A percentile compares a stretch with the other conserved stretches of the same genome.
These are phyloP conservation scores for Xylaria bambusicola DNA, from an alignment of 495 filamentous ascomycete species.

Conservation along the genomic window DNA sequence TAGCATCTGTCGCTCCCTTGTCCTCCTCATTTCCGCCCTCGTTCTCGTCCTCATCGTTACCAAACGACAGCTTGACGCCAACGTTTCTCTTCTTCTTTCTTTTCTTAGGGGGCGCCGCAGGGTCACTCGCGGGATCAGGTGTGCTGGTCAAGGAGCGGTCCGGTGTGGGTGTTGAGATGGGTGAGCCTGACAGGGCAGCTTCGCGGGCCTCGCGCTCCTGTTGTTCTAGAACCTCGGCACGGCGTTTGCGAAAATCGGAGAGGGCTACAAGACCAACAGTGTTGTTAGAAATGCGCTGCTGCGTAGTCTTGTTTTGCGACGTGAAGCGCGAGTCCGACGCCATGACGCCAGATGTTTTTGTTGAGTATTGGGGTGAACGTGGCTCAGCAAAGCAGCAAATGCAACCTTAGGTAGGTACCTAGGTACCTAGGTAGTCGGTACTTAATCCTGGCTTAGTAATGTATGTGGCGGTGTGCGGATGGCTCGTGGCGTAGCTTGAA, in stretches of 20 bases:
- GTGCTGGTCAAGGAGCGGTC: conserved; percentile 44
- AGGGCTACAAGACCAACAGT: conserved; percentile 92
- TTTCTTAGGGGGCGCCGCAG: conserved; percentile 40
- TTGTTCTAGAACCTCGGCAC: conserved; percentile 90
- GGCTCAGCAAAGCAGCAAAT: too few relatives aligned
- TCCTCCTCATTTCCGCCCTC: background rate
- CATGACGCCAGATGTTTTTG: background rate
- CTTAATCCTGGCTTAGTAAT: too few relatives aligned
- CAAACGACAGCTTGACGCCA: conserved; percentile 44
- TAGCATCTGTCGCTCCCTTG: conserved; percentile 34
- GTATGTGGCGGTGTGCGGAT: too few relatives aligned
- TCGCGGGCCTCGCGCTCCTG: conserved; percentile 81
- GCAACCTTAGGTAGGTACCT: too few relatives aligned
- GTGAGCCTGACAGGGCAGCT: conserved; percentile 51
- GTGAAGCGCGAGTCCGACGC: conserved; percentile 65
- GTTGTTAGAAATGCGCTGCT: conserved; percentile 87
- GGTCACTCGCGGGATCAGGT: conserved; percentile 35
- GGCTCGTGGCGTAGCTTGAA: too few relatives aligned
- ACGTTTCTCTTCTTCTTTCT: conserved; percentile 37
- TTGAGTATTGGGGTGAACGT: too few relatives aligned
- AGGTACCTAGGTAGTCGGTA: too few relatives aligned
- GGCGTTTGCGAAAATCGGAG: conserved; percentile 94
- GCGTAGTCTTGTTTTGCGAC: conserved; percentile 74
- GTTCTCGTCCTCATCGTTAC: conserved; percentile 33
- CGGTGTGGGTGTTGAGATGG: conserved; percentile 32